Percentiles rank a stretch among this genome's conserved stretches.
phyloP scores from a whole-genome alignment of 805 yeast genomes.

The Yarrowia sp. region DNA sequence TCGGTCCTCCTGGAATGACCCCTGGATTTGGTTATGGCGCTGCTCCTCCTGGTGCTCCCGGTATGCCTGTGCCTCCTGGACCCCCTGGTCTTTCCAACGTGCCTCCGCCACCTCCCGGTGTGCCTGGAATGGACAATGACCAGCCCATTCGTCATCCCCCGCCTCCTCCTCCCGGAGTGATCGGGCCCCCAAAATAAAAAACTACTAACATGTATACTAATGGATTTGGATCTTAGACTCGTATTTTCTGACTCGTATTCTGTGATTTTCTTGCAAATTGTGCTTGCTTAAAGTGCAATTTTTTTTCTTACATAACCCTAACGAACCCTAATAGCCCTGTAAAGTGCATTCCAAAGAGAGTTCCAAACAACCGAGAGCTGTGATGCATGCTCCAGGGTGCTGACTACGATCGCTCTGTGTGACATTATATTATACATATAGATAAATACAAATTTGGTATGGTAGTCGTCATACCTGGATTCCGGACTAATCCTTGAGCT shows the following conservation, averaged over 20 bases:
- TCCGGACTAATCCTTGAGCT: constrained; percentile 32
- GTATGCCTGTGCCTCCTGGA: constrained; percentile 31
- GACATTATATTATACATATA: constrained; percentile 9
- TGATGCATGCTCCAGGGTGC: too few relatives aligned
- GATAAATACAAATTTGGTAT: constrained; percentile 3
- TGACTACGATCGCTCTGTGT: too few relatives aligned
- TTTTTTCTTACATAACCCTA: background rate
- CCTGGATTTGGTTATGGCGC: constrained; percentile 35
- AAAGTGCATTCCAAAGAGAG: background rate
- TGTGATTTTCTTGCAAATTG: background rate
- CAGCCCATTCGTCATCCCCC: constrained; percentile 26
- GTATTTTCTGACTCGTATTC: background rate
- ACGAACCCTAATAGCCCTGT: background rate
- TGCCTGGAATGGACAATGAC: constrained; percentile 28
- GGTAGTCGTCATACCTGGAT: background rate
- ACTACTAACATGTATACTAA: constrained; percentile 27
- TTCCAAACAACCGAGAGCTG: too few relatives aligned
- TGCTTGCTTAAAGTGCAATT: background rate
- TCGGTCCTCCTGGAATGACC: constrained; percentile 37
- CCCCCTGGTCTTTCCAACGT: constrained; percentile 28
- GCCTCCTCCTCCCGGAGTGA: constrained; percentile 27
- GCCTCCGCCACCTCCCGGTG: constrained; percentile 30
- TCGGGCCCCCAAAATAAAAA: constrained; percentile 27
- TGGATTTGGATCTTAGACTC: constrained; percentile 26
- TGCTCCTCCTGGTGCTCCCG: constrained; percentile 35